These are phyloP conservation scores for Zymoseptoria brevis DNA, from an alignment of 2,329 filamentous ascomycete genomes.

Conservation along the genomic window DNA sequence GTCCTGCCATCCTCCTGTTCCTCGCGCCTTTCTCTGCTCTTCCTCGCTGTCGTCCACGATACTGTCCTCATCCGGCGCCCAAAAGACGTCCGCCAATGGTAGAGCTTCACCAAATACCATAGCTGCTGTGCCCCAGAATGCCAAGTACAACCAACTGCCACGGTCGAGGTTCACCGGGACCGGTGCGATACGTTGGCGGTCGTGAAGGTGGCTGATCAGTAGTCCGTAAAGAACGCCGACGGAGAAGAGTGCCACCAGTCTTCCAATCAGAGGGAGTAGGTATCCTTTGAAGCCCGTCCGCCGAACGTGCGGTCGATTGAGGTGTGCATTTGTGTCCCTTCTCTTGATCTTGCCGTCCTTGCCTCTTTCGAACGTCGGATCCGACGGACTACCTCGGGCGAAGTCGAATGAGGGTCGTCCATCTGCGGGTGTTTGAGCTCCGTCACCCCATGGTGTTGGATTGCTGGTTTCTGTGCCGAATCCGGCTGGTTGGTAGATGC, in stretches of 20 bases:
- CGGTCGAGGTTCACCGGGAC: slow-evolving; percentile 53
- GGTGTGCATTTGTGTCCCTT: slow-evolving; percentile 18
- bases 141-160: slow-evolving; percentile 58
- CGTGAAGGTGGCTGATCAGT: slow-evolving; percentile 71
- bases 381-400: slow-evolving; percentile 5
- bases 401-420: slow-evolving; percentile 23
- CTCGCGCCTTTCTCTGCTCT: slow-evolving; percentile 11
- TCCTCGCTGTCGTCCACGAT: slow-evolving; percentile 15
- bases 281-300: slow-evolving; percentile 23
- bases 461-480: slow-evolving; percentile 49
- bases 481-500: slow-evolving; percentile 72
- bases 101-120: slow-evolving; percentile 69
- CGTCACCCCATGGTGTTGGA: slow-evolving; percentile 62
- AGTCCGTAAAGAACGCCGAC: slow-evolving; percentile 78
- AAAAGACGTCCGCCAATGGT: slow-evolving; percentile 75
- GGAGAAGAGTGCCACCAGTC: slow-evolving; percentile 55
- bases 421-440: slow-evolving; percentile 57
- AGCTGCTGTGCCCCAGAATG: slow-evolving; percentile 74
- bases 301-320: slow-evolving; percentile 7
- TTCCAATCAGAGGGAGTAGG: slow-evolving; percentile 37
- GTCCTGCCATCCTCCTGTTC: slow-evolving; percentile 54
- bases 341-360: slow-evolving; percentile 17
- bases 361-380: not conserved
- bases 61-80: slow-evolving; percentile 48
- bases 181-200: slow-evolving; percentile 55